phyloP scores from a whole-genome alignment of 441 rosid species.

The Adansonia rubrostipa region DNA sequence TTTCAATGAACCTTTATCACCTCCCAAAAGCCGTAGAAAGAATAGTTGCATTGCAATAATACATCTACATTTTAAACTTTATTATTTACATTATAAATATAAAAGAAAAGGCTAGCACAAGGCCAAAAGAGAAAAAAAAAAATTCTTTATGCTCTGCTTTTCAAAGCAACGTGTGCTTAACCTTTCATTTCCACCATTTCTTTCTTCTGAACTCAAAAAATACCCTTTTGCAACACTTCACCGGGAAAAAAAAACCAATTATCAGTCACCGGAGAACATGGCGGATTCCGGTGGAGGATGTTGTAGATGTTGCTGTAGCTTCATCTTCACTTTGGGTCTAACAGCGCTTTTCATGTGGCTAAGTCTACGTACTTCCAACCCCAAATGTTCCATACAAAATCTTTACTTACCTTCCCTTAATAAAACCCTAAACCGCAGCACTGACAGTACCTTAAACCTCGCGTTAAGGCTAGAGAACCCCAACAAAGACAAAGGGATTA shows the following conservation, averaged over 20 bases:
- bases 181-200: background rate
- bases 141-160: background rate
- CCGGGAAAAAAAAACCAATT: background rate
- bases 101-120: background rate
- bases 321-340: slow-evolving; percentile 59
- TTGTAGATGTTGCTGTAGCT: slow-evolving; percentile 57
- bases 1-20: background rate
- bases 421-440: slow-evolving; percentile 33
- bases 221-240: background rate
- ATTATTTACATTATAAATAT: background rate
- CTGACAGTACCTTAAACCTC: slow-evolving; percentile 50
- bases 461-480: slow-evolving; percentile 51
- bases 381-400: slow-evolving; percentile 46
- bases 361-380: slow-evolving; percentile 53
- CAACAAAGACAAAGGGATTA: slow-evolving; percentile 66
- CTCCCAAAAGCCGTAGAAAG: background rate
- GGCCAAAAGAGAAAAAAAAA: background rate
- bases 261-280: slow-evolving; percentile 19
- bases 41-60: background rate
- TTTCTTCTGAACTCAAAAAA: background rate
- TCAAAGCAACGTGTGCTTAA: background rate
- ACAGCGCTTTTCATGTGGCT: slow-evolving; percentile 76
- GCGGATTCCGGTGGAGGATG: slow-evolving; percentile 24
- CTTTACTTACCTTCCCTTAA: slow-evolving; percentile 71
- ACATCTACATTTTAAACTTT: background rate